These are phyloP conservation scores for Paraphaeosphaeria minitans DNA, from an alignment of 2,329 filamentous ascomycete species.

Conservation along the genomic window DNA sequence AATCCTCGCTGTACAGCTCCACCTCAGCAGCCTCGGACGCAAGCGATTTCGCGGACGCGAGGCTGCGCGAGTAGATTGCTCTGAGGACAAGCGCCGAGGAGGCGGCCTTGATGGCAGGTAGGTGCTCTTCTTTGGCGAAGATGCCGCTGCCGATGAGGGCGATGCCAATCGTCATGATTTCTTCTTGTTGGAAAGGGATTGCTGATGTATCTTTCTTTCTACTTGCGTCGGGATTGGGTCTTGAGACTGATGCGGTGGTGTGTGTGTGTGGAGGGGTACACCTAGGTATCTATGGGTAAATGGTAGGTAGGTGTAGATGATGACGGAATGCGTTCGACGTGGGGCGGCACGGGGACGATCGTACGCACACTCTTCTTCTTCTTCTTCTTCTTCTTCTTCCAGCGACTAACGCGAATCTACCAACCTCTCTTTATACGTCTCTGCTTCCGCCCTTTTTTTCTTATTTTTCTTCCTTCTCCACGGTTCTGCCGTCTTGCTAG, in stretches of 20 bases:
- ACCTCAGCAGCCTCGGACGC: conserved; percentile 48
- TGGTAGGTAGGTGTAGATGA: not conserved
- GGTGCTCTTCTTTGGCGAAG: conserved; percentile 64
- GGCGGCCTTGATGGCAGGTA: conserved; percentile 65
- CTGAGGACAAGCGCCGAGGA: conserved; percentile 60
- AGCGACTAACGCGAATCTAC: too few relatives aligned
- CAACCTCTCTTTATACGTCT: too few relatives aligned
- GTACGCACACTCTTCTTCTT: too few relatives aligned
- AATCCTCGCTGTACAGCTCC: conserved; percentile 65
- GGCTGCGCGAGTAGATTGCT: conserved; percentile 69
- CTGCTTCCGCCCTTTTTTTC: too few relatives aligned
- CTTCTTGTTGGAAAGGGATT: not conserved
- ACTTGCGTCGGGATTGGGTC: not conserved
- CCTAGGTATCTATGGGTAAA: too few relatives aligned
- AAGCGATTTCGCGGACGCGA: conserved; percentile 58
- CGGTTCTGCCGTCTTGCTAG: not conserved
- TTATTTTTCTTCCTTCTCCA: too few relatives aligned
- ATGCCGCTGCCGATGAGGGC: conserved; percentile 69
- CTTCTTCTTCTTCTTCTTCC: too few relatives aligned
- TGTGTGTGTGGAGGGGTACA: not conserved
- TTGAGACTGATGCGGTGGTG: not conserved
- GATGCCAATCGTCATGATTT: conserved; percentile 53
- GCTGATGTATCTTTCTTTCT: not conserved
- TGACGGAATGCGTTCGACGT: conserved; percentile 3
- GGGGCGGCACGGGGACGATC: not conserved